A percentile compares a stretch with the other conserved stretches of the same genome.
phyloP scores from a whole-genome alignment of 768 basidiomycete species.

The Mycena latifolia region DNA sequence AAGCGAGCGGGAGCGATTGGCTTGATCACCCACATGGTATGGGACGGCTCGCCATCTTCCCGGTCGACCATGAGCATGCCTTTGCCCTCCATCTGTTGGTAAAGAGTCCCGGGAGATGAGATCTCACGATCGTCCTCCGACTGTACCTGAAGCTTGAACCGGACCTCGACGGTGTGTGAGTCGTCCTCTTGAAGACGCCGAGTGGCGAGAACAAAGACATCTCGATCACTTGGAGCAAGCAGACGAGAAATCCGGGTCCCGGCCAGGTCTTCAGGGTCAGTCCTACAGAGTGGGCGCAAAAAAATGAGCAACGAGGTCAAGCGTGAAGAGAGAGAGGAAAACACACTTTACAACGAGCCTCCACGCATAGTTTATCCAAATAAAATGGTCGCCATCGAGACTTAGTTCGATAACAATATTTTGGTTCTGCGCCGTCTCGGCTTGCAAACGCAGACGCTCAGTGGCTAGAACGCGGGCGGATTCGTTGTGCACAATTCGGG shows the following conservation, averaged over 20 bases:
- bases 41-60: constrained; percentile 87
- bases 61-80: constrained; percentile 99
- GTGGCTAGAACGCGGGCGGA: constrained; percentile 89
- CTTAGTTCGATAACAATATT: constrained; percentile 97
- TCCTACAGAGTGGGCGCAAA: constrained; percentile 64
- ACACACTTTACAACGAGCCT: constrained; percentile 89
- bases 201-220: constrained; percentile 89
- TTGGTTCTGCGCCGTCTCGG: constrained; percentile 95
- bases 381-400: constrained; percentile 93
- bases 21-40: constrained; percentile 98
- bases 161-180: constrained; percentile 93
- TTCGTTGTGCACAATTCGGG: constrained; percentile 71
- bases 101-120: constrained; percentile 64
- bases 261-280: constrained; percentile 83
- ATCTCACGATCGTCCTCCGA: constrained; percentile 68
- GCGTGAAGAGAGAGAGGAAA: constrained; percentile 12
- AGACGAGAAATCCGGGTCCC: constrained; percentile 87
- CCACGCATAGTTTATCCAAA: constrained; percentile 98
- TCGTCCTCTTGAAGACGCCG: constrained; percentile 90
- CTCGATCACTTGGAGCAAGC: constrained; percentile 82
- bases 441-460: constrained; percentile 89
- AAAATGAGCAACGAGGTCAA: constrained; percentile 33
- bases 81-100: constrained; percentile 95
- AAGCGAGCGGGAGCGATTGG: constrained; percentile 80
- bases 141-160: constrained; percentile 87